Percentiles rank a stretch among this genome's conserved stretches.
These are phyloP conservation scores for Dysphania ambrosioides DNA, from an alignment of 148 eudicot species.

Conservation along the genomic window DNA sequence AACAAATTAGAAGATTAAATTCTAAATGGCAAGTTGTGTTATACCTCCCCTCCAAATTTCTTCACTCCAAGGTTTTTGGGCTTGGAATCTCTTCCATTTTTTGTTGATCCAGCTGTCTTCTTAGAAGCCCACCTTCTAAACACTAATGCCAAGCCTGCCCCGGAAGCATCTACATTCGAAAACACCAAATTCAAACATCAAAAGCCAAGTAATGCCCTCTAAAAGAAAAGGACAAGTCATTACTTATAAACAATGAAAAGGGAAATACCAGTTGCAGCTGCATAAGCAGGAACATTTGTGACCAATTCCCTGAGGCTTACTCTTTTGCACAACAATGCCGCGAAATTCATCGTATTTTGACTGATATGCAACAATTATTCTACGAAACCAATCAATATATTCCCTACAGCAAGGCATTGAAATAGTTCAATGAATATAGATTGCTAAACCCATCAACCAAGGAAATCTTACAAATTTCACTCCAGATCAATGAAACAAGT, in stretches of 20 bases:
- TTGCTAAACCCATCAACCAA: neutral
- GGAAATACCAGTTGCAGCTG: constrained; percentile 38
- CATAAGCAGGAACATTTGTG: constrained; percentile 42
- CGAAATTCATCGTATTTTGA: constrained; percentile 40
- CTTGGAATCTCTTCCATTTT: constrained; percentile 75
- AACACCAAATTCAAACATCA: neutral
- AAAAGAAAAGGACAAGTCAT: neutral
- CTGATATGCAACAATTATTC: neutral
- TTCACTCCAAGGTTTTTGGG: constrained; percentile 79
- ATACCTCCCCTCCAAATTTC: constrained; percentile 81
- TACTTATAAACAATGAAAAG: neutral
- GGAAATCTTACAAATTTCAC: too few relatives aligned
- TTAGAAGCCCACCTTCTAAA: constrained; percentile 84
- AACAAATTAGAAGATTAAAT: neutral
- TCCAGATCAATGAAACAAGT: too few relatives aligned
- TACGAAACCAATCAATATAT: neutral
- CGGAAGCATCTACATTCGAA: constrained; percentile 44
- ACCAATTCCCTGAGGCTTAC: constrained; percentile 42
- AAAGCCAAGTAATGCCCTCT: neutral
- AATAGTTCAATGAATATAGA: neutral
- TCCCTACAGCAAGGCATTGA: neutral
- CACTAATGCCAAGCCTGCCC: constrained; percentile 51
- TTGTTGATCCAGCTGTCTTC: constrained; percentile 75
- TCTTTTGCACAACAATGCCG: constrained; percentile 46
- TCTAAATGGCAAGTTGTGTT: neutral